Percentiles rank a stretch among this genome's conserved stretches.
Conservation (phyloP, 495 filamentous ascomycete species). For the Penicillium crystallinum region DNA sequence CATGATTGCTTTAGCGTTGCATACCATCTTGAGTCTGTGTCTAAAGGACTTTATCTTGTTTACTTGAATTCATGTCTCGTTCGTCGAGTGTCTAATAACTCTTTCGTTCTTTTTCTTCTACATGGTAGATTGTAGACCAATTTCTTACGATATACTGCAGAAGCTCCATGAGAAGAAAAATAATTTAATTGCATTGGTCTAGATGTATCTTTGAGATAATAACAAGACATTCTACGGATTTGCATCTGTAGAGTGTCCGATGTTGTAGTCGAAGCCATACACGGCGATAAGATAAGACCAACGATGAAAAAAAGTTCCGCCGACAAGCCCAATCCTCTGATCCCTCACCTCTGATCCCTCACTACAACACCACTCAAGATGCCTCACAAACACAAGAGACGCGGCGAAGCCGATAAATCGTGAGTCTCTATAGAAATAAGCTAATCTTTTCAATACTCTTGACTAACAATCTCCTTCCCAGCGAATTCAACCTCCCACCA, state of each 20-base stretch:
- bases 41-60: constrained; percentile 16
- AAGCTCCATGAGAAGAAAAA: not conserved
- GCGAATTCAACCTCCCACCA: constrained; percentile 72
- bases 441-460: too few species aligned
- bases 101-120: not conserved
- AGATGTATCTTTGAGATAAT: not conserved
- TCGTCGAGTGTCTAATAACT: not conserved
- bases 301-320: constrained; percentile 25
- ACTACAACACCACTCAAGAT: constrained; percentile 41
- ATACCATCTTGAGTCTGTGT: constrained; percentile 19
- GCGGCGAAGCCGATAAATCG: constrained; percentile 42
- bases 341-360: constrained; percentile 10
- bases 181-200: not conserved
- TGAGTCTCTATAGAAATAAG: constrained; percentile 16
- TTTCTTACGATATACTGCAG: not conserved
- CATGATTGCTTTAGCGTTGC: constrained; percentile 21
- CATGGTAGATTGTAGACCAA: not conserved
- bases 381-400: constrained; percentile 80
- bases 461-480: not conserved
- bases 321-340: constrained; percentile 9
- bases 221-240: too few species aligned
- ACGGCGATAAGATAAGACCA: constrained; percentile 6
- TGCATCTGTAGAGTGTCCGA: not conserved
- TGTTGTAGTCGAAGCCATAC: not conserved
- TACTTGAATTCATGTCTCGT: not conserved